Conservation (phyloP, 192 early-diverging fungal genomes). For the Gryganskiella cystojenkinii region DNA sequence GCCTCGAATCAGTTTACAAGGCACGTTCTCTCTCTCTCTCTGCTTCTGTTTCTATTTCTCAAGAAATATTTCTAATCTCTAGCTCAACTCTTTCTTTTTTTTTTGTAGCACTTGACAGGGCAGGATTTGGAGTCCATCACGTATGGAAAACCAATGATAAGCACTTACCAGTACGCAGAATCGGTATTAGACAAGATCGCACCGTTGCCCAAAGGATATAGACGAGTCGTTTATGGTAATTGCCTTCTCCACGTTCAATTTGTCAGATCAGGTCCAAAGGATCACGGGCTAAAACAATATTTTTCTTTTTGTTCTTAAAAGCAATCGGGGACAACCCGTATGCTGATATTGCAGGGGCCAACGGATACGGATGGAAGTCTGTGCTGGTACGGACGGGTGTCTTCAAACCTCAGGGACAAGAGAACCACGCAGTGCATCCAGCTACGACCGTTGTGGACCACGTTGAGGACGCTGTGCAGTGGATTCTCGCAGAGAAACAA, state of each 20-base stretch:
- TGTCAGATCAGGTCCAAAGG: not conserved
- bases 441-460: slow-evolving; percentile 69
- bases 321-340: slow-evolving; percentile 78
- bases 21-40: slow-evolving; percentile 15
- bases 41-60: not conserved
- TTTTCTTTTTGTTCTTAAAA: not conserved
- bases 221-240: slow-evolving; percentile 53
- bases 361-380: slow-evolving; percentile 76
- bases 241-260: not conserved
- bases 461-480: slow-evolving; percentile 73
- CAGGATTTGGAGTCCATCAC: slow-evolving; percentile 68
- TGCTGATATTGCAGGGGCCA: slow-evolving; percentile 81
- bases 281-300: not conserved
- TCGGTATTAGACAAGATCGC: slow-evolving; percentile 55
- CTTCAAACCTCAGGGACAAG: slow-evolving; percentile 59
- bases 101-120: slow-evolving; percentile 51
- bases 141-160: slow-evolving; percentile 84
- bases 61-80: not conserved
- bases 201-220: slow-evolving; percentile 12
- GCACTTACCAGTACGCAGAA: slow-evolving; percentile 82
- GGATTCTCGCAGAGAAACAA: slow-evolving; percentile 49
- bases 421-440: slow-evolving; percentile 65
- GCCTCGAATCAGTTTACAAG: slow-evolving; percentile 76
- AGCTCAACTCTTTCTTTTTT: not conserved
- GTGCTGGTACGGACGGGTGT: slow-evolving; percentile 80